Base-by-base conservation (phyloP, 208 protist species). In the Leptomonas pyrrhocoris region DNA sequence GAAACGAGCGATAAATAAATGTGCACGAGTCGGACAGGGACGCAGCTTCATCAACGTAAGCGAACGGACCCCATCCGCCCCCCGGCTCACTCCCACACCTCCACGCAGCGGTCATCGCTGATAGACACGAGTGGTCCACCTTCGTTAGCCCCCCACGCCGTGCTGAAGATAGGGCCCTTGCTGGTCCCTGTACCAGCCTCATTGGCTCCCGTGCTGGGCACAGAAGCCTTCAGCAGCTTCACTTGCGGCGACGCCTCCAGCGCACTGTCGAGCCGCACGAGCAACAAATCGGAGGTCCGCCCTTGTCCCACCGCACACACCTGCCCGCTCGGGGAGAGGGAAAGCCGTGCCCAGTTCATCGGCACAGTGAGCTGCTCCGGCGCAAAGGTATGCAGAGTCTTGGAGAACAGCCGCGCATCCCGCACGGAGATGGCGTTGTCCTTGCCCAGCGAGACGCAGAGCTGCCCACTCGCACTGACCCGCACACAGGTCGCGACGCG, bases 371-470 rank as follows among this genome's bases (percentile, higher is more conserved):
- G 69, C 28, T 77, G 71, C 19, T 60, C 51, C 23, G 79, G 72
- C 4, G 77, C 67, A 19, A 90, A 6, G 48, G 43, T 69, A 38
- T 69, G 72, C 21, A 93, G 58, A 36, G 72, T 70, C 46, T 60
- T 70, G 2, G 66, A 73, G 49, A 89, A 75, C 19, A 81, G 42
- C n/a, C 87, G 84, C n/a, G 76, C 63, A 48, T 93, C 87, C 19
- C 87, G 81, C n/a, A 90, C 82, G 27, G 73, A 79, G 25, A 93
- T 62, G 9, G 46, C 45, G 59, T 86, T 81, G 49, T 88, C 84
- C 19, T 84, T 84, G 30, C 87, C 87, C 21, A 93, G 61, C 19
- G 87, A 90, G 18, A 93, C 77, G 45, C 81, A 89, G 5, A 79
- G 75, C 70, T 64, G 69, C 2, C 77, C 77, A 43, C 69, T 74